Conservation (phyloP, 768 basidiomycete genomes). For the Mycena floridula region DNA sequence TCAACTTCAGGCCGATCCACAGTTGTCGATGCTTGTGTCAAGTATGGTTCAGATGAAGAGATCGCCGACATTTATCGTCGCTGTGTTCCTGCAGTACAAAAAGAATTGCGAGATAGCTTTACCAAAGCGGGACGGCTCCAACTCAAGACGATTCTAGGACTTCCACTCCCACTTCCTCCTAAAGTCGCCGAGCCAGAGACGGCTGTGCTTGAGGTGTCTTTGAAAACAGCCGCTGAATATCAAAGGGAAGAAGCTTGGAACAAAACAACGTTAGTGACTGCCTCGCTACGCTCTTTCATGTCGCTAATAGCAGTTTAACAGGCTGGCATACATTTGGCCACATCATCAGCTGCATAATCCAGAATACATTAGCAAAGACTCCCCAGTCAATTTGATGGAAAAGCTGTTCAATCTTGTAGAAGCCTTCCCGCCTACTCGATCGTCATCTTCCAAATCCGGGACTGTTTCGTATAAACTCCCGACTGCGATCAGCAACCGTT, state of each 20-base stretch:
- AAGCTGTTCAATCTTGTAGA: constrained; percentile 12
- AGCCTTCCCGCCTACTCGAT: constrained; percentile 7
- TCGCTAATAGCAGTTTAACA: no score
- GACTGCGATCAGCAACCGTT: constrained; percentile 4
- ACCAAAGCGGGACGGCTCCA: constrained; percentile 1
- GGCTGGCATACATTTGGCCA: constrained; percentile 9
- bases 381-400: constrained; percentile 9
- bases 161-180: background rate
- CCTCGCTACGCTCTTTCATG: constrained; percentile 2
- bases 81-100: constrained; percentile 12
- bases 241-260: constrained; percentile 11
- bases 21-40: constrained; percentile 9
- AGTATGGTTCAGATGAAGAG: constrained; percentile 9
- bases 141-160: constrained; percentile 5
- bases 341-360: constrained; percentile 9
- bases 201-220: constrained; percentile 8
- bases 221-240: constrained; percentile 5
- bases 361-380: constrained; percentile 9
- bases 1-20: constrained; percentile 9
- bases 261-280: constrained; percentile 8
- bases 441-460: constrained; percentile 1
- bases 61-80: constrained; percentile 10
- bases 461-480: constrained; percentile 7
- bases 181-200: constrained; percentile 5
- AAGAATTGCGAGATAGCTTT: constrained; percentile 3